Evolutionary conservation across 2,329 filamentous ascomycete genomes (phyloP), one percentile per base, ranked within the genome.

Genomic region (Botrytis squamosa): DNA sequence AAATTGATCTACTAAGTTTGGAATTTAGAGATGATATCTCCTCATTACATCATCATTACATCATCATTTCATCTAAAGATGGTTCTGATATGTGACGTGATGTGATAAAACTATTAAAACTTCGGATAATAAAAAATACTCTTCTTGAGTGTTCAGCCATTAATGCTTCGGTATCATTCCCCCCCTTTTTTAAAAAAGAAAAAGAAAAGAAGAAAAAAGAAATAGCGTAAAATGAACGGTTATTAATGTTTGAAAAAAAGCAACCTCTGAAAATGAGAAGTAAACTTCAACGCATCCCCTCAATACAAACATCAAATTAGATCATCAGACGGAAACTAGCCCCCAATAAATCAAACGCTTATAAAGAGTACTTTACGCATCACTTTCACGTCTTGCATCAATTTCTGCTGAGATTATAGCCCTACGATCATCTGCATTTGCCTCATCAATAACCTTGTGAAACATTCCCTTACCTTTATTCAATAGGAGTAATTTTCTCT

Each of bases 401-500:
- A 68, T 59, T 55, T 60, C 70, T 8, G 63, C 70, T 33, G 57
- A 12, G 14, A 68, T 8, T 57, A 68, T 49, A 36, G 62, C 63
- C 25, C 40, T 62, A 42, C 63, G 70, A 52, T 60, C 70, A 66
- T 67, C 70, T 38, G 63, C 52, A 60, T 33, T 55, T 29, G 62
- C 49, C 22, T 60, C 49, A 72, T 72, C 70, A 49, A 72, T 36
- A 46, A 72, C 63, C 55, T 74, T 68, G 52, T 72, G 52, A 72
- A 74, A 72, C 73, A 72, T 72, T 38, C 65, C 73, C 74, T 74
- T 78, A 80, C 79, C 79, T 78, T 77, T 79, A 60, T 79, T 80
- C 42, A 88, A 73, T 60, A 83, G 80, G 22, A 89, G 77, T 25
- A 88, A 75, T 74, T 85, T 84, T 65, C 84, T 80, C 79, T 89